Evolutionary conservation across 2,329 filamentous ascomycete genomes (phyloP).

Genomic region (Trichophyton schoenleinii): DNA sequence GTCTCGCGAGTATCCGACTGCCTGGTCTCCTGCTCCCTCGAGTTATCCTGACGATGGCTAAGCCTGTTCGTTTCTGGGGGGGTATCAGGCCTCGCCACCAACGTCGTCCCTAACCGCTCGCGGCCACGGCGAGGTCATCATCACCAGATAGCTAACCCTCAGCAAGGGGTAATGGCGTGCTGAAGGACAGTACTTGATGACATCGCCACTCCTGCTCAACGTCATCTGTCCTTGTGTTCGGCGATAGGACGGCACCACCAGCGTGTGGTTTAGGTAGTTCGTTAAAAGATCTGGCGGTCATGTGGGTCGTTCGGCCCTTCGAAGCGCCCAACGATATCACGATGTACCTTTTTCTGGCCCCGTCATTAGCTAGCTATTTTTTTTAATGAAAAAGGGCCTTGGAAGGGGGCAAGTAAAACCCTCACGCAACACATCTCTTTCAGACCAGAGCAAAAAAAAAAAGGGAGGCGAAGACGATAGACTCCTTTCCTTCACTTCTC

Average conservation of each 20-base stretch:
- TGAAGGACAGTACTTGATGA: background rate
- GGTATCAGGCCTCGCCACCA: too few species aligned
- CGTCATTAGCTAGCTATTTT: background rate
- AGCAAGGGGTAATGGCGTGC: background rate
- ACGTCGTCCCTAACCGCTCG: too few species aligned
- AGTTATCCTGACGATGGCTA: too few species aligned
- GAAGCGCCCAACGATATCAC: background rate
- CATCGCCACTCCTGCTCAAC: background rate
- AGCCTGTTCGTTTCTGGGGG: too few species aligned
- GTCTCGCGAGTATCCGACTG: too few species aligned
- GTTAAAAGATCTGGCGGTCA: background rate
- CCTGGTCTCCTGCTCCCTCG: too few species aligned
- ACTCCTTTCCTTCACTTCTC: background rate
- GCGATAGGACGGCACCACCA: background rate
- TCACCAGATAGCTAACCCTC: background rate
- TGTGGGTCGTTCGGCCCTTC: background rate
- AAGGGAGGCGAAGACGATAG: background rate
- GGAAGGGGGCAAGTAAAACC: background rate
- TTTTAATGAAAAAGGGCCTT: background rate
- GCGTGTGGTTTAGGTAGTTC: too few species aligned
- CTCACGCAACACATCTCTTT: background rate
- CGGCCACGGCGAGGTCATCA: background rate
- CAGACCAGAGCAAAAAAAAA: background rate
- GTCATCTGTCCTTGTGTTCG: background rate
- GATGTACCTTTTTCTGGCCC: background rate